phyloP scores from a whole-genome alignment of 2,329 filamentous ascomycete species.

The Fusarium nelsonii region DNA sequence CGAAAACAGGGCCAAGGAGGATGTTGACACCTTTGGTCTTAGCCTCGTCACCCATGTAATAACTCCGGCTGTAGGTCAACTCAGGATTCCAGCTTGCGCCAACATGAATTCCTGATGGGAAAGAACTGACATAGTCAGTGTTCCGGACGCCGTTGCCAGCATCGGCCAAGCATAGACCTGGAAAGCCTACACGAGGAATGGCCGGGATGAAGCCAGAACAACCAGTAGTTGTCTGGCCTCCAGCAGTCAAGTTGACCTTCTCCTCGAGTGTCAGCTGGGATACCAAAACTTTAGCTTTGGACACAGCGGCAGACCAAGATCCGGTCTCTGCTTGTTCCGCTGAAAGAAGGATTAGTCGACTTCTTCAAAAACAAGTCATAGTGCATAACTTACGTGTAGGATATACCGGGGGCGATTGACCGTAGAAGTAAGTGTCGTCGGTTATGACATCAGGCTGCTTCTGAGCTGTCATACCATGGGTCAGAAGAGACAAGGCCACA shows the following conservation, averaged over 20 bases:
- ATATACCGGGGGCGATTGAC: slow-evolving; percentile 5
- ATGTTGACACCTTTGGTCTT: slow-evolving; percentile 16
- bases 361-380: fast-evolving
- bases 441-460: background rate
- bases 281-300: slow-evolving; percentile 7
- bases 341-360: fast-evolving
- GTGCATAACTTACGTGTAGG: slow-evolving; percentile 8
- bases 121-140: slow-evolving; percentile 23
- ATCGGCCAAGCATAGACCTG: slow-evolving; percentile 14
- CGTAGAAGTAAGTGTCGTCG: slow-evolving; percentile 11
- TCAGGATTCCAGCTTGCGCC: slow-evolving; percentile 26
- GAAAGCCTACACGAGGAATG: slow-evolving; percentile 1
- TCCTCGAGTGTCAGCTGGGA: slow-evolving; percentile 20
- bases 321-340: slow-evolving; percentile 9
- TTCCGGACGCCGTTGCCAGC: slow-evolving; percentile 15
- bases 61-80: slow-evolving; percentile 18
- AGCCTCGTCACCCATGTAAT: slow-evolving; percentile 18
- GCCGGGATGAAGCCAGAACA: slow-evolving; percentile 16
- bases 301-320: slow-evolving; percentile 1
- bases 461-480: slow-evolving; percentile 6
- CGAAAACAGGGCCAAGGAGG: slow-evolving; percentile 8
- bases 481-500: slow-evolving; percentile 4
- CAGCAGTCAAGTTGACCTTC: slow-evolving; percentile 30
- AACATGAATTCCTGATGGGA: slow-evolving; percentile 14
- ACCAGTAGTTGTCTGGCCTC: slow-evolving; percentile 3